These are phyloP conservation scores for Artomyces pyxidatus DNA, from an alignment of 768 basidiomycete species.

Conservation along the genomic window DNA sequence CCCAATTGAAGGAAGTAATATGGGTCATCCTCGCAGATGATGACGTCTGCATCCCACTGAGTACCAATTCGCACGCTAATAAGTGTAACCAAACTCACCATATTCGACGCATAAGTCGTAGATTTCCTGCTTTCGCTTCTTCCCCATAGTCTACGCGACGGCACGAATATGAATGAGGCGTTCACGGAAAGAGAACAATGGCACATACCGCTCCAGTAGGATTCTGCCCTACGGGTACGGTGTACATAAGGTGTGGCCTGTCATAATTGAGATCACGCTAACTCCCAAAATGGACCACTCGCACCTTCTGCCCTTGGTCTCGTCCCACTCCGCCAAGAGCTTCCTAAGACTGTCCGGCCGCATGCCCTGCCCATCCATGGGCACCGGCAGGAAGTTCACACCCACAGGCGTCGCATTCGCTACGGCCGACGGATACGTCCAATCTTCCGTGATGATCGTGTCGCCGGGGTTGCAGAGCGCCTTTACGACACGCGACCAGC, in stretches of 20 bases:
- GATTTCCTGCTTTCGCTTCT: conserved; percentile 62
- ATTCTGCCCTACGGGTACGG: conserved; percentile 78
- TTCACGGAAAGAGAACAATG: background rate
- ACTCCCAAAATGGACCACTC: background rate
- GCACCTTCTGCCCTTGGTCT: conserved; percentile 47
- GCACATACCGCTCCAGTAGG: conserved; percentile 61
- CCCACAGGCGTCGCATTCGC: conserved; percentile 28
- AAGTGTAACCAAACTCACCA: conserved; percentile 32
- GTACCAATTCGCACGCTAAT: background rate
- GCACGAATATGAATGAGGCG: too few relatives aligned
- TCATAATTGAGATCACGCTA: background rate
- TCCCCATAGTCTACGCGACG: conserved; percentile 46
- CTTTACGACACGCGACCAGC: conserved; percentile 48
- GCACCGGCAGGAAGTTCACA: conserved; percentile 43
- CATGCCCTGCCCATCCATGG: conserved; percentile 69
- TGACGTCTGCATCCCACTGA: conserved; percentile 38
- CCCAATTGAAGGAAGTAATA: conserved; percentile 70
- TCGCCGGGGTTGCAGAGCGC: conserved; percentile 66
- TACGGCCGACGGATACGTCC: conserved; percentile 64
- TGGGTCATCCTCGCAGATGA: conserved; percentile 81
- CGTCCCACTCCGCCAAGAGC: conserved; percentile 62
- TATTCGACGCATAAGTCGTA: conserved; percentile 80
- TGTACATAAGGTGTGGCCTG: conserved; percentile 68
- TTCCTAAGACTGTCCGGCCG: conserved; percentile 50
- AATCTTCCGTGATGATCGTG: conserved; percentile 52